Evolutionary conservation across 192 early-diverging fungal genomes (phyloP).

Genomic region (Funneliformis geosporum): DNA sequence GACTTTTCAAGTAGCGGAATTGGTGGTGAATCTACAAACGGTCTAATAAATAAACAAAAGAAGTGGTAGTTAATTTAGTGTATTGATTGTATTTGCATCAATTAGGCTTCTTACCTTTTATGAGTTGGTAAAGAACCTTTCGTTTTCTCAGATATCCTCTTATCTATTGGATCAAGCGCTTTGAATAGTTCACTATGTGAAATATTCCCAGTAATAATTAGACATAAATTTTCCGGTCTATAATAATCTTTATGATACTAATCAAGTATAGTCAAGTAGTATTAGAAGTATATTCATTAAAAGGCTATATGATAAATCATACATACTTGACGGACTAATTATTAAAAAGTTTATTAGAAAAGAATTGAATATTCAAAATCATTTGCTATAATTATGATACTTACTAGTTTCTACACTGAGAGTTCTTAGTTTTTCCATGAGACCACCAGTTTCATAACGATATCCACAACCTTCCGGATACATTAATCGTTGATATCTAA

Average conservation of each 20-base stretch:
- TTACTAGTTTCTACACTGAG: slow-evolving; percentile 49
- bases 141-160: slow-evolving; percentile 54
- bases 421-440: slow-evolving; percentile 57
- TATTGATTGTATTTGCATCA: not conserved
- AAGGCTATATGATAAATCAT: not conserved
- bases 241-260: slow-evolving; percentile 61
- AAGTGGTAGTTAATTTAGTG: not conserved
- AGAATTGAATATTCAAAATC: no score
- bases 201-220: slow-evolving; percentile 58
- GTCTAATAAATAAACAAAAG: slow-evolving; percentile 39
- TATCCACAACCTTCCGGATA: slow-evolving; percentile 62
- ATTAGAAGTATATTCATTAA: slow-evolving; percentile 2
- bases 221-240: slow-evolving; percentile 61
- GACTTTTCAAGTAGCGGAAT: slow-evolving; percentile 45
- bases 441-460: slow-evolving; percentile 61
- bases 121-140: slow-evolving; percentile 46
- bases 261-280: slow-evolving; percentile 20
- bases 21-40: slow-evolving; percentile 58
- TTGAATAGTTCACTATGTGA: slow-evolving; percentile 45
- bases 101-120: slow-evolving; percentile 38
- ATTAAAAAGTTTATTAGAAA: no score
- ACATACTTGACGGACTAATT: slow-evolving; percentile 28
- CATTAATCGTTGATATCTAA: slow-evolving; percentile 52
- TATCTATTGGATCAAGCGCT: slow-evolving; percentile 52
- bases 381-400: no score